Percentiles rank a stretch among this genome's conserved stretches.
These are phyloP conservation scores for Biscutella auriculata DNA, from an alignment of 441 rosid species.

Conservation along the genomic window DNA sequence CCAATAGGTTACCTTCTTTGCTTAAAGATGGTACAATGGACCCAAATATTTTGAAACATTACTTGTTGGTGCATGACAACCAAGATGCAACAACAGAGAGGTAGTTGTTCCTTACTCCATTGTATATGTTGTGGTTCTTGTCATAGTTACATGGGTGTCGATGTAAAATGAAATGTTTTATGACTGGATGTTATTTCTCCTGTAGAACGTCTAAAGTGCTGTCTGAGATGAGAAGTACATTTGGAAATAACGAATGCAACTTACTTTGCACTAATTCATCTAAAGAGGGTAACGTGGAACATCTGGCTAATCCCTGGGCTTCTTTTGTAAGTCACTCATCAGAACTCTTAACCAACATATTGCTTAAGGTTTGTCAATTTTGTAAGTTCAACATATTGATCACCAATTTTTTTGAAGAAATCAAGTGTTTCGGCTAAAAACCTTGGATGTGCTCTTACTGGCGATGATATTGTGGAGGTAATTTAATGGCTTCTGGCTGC, in stretches of 20 bases:
- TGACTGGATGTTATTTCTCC: slow-evolving; percentile 18
- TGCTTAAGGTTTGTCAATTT: slow-evolving; percentile 10
- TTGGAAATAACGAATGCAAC: slow-evolving; percentile 70
- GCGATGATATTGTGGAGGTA: slow-evolving; percentile 77
- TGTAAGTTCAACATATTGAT: slow-evolving; percentile 18
- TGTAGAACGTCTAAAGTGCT: slow-evolving; percentile 74
- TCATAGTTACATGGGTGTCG: background rate
- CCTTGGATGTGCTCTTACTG: slow-evolving; percentile 67
- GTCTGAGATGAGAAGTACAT: slow-evolving; percentile 81
- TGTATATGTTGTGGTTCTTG: background rate
- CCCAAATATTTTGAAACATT: slow-evolving; percentile 83
- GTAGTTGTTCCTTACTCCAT: slow-evolving; percentile 21
- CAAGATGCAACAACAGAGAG: slow-evolving; percentile 75
- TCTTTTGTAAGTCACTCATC: slow-evolving; percentile 46
- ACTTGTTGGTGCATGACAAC: slow-evolving; percentile 83
- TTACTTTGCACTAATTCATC: slow-evolving; percentile 91
- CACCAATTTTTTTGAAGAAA: slow-evolving; percentile 40
- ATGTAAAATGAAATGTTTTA: background rate
- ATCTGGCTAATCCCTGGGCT: slow-evolving; percentile 67
- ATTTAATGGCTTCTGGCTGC: slow-evolving; percentile 4
- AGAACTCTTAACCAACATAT: slow-evolving; percentile 1
- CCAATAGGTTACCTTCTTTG: slow-evolving; percentile 71
- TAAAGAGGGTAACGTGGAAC: slow-evolving; percentile 52
- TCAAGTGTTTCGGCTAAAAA: slow-evolving; percentile 37
- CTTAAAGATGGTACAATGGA: slow-evolving; percentile 90